phyloP scores from a whole-genome alignment of 805 yeast genomes.

The Wickerhamiella brachini region DNA sequence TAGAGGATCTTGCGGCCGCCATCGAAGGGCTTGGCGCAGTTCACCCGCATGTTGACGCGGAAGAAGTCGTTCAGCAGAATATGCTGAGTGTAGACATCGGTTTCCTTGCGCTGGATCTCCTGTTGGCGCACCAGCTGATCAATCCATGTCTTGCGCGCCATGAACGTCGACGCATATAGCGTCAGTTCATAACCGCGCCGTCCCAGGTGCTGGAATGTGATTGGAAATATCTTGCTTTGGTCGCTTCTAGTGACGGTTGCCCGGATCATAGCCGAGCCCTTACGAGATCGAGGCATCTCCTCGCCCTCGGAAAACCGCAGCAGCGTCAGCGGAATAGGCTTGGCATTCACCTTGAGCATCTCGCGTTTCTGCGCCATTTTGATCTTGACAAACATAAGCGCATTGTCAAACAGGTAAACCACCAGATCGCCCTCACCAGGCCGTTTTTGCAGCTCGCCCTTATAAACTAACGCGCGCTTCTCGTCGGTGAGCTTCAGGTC shows the following conservation, averaged over 20 bases:
- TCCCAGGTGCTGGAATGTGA: constrained; percentile 37
- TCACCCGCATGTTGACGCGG: constrained; percentile 60
- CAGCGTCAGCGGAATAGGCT: constrained; percentile 73
- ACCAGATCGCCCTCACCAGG: constrained; percentile 72
- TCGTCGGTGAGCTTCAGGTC: constrained; percentile 77
- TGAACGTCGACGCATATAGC: constrained; percentile 28
- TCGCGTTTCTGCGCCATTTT: constrained; percentile 82
- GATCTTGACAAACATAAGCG: constrained; percentile 68
- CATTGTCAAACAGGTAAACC: constrained; percentile 78
- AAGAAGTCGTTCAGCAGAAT: constrained; percentile 66
- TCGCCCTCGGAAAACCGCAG: constrained; percentile 63
- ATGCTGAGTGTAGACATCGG: constrained; percentile 67
- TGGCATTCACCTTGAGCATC: constrained; percentile 77
- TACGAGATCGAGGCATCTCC: constrained; percentile 42
- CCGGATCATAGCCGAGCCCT: constrained; percentile 17
- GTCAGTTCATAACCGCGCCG: constrained; percentile 34
- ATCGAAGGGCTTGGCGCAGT: constrained; percentile 86
- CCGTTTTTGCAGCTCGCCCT: constrained; percentile 60
- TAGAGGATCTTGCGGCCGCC: constrained; percentile 84
- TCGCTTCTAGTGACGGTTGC: constrained; percentile 14
- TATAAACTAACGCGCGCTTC: constrained; percentile 63
- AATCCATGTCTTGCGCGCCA: constrained; percentile 62
- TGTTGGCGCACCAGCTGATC: constrained; percentile 76
- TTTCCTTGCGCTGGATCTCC: constrained; percentile 48
- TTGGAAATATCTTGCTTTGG: constrained; percentile 26